A percentile compares a stretch with the other conserved stretches of the same genome.
Conservation (phyloP, 2,329 filamentous ascomycete species). For the Colletotrichum graminicola region DNA sequence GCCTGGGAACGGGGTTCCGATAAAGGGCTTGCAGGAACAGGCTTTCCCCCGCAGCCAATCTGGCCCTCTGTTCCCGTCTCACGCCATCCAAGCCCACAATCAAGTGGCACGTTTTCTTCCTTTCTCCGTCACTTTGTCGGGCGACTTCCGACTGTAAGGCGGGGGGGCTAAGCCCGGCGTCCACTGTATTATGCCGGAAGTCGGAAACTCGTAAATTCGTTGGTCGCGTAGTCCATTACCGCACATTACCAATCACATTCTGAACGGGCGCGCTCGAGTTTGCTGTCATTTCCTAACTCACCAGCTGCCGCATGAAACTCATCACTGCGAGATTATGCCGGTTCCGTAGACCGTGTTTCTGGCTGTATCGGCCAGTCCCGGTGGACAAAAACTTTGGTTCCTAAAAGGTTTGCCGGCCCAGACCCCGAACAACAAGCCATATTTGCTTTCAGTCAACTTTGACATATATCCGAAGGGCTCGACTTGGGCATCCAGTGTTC, state of each 20-base stretch:
- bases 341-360: too few species aligned
- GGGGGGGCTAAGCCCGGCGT: not conserved
- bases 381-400: too few species aligned
- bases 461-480: too few species aligned
- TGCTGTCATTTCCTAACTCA: too few species aligned
- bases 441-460: too few species aligned
- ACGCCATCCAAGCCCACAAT: slow-evolving; percentile 32
- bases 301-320: too few species aligned
- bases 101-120: slow-evolving; percentile 30
- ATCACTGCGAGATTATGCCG: not conserved
- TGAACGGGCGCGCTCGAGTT: not conserved
- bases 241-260: not conserved
- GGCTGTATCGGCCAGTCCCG: too few species aligned
- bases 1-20: slow-evolving; percentile 6
- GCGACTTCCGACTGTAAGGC: slow-evolving; percentile 21
- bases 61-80: not conserved
- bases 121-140: slow-evolving; percentile 14
- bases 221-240: not conserved
- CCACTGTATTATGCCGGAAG: not conserved
- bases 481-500: too few species aligned
- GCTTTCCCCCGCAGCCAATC: slow-evolving; percentile 23
- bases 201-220: not conserved
- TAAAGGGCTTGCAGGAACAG: slow-evolving; percentile 11
- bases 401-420: too few species aligned
- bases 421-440: too few species aligned